phyloP scores from a whole-genome alignment of 2,329 filamentous ascomycete genomes.

The Lasiodiplodia gonubiensis region DNA sequence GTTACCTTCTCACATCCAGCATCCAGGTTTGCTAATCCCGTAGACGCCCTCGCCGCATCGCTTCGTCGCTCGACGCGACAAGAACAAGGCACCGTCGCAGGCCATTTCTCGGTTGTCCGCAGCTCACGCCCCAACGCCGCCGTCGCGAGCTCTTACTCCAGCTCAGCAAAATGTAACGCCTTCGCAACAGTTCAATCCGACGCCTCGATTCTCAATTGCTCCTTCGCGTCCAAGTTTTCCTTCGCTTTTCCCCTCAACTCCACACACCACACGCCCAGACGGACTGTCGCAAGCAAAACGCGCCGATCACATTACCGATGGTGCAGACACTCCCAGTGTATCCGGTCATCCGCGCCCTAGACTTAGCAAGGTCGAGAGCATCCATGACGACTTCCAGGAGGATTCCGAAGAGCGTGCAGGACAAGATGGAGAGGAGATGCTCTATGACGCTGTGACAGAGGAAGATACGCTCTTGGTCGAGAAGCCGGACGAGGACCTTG shows the following conservation, averaged over 20 bases:
- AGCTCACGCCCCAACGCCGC: not conserved
- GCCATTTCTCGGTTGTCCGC: not conserved
- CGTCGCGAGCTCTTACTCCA: not conserved
- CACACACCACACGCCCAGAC: slow-evolving; percentile 17
- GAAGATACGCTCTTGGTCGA: not conserved
- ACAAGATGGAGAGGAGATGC: slow-evolving; percentile 37
- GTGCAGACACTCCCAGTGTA: not conserved
- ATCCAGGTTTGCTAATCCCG: not conserved
- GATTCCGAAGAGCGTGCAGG: slow-evolving; percentile 21
- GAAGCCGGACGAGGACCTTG: not conserved
- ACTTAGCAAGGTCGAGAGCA: slow-evolving; percentile 42
- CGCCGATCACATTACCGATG: not conserved
- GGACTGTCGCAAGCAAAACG: slow-evolving; percentile 3
- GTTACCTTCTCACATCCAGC: not conserved
- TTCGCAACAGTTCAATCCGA: slow-evolving; percentile 36
- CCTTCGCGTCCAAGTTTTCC: slow-evolving; percentile 5
- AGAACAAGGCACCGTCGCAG: not conserved
- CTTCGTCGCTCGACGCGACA: not conserved
- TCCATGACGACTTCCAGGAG: slow-evolving; percentile 39
- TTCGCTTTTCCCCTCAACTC: not conserved
- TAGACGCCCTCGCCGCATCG: slow-evolving; percentile 20
- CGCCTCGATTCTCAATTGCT: slow-evolving; percentile 42
- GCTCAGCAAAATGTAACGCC: slow-evolving; percentile 10
- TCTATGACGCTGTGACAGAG: slow-evolving; percentile 32
- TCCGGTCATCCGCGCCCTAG: slow-evolving; percentile 31